Evolutionary conservation across 345 rosid genomes (phyloP).

Genomic region (Kernera saxatilis): DNA sequence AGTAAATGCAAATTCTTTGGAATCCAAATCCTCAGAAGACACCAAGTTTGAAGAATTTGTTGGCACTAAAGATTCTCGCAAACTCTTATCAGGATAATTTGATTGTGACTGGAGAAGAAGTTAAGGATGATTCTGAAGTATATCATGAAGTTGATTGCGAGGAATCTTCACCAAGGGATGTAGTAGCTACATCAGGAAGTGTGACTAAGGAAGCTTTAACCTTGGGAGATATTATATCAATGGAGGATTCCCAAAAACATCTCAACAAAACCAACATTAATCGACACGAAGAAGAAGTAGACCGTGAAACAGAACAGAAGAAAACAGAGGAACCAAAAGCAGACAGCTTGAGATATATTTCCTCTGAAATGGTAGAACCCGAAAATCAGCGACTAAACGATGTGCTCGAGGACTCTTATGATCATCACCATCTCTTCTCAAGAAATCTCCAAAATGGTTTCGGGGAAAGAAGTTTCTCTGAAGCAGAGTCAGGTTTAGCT

Average conservation of each 20-base stretch:
- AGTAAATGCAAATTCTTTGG: neutral
- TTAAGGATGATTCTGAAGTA: neutral
- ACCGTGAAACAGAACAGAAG: neutral
- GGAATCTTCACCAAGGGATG: neutral
- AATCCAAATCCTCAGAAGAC: slow-evolving; percentile 23
- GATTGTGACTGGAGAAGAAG: slow-evolving; percentile 3
- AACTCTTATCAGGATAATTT: slow-evolving; percentile 10
- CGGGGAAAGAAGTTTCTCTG: slow-evolving; percentile 63
- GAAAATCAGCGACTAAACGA: neutral
- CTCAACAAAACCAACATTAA: neutral
- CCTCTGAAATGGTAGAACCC: neutral
- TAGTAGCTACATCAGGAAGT: slow-evolving; percentile 8
- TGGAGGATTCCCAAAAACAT: slow-evolving; percentile 9
- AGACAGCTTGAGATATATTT: slow-evolving; percentile 2
- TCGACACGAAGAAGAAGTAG: slow-evolving; percentile 18
- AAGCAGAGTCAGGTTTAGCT: slow-evolving; percentile 36
- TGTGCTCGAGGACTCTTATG: slow-evolving; percentile 23
- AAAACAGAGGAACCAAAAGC: neutral
- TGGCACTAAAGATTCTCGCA: neutral
- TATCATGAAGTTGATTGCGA: neutral
- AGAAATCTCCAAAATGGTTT: slow-evolving; percentile 22
- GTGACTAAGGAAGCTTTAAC: slow-evolving; percentile 29
- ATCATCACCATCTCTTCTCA: slow-evolving; percentile 22
- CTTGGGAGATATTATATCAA: slow-evolving; percentile 40
- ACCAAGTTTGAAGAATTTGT: neutral